Percentiles rank a stretch among this genome's conserved stretches.
Evolutionary conservation across 495 filamentous ascomycete species (phyloP).

Genomic region (Bacidia rubella): DNA sequence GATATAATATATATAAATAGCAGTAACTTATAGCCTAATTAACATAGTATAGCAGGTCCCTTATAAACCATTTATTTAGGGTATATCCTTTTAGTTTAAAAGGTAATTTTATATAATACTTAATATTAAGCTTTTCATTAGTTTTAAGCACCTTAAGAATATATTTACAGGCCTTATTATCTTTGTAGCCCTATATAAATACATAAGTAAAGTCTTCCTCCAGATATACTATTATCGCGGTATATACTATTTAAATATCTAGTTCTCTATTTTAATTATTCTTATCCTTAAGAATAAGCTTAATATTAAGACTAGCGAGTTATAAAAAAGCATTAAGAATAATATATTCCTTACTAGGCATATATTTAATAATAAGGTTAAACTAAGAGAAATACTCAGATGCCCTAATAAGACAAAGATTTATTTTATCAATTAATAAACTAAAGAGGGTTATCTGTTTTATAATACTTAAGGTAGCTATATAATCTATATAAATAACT

Average conservation of each 20-base stretch:
- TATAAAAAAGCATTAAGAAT: slow-evolving; percentile 1
- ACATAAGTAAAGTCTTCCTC: not conserved
- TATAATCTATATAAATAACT: slow-evolving; percentile 2
- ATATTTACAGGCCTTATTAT: not conserved
- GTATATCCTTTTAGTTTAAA: not conserved
- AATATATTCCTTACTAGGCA: slow-evolving; percentile 1
- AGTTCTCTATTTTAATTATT: not conserved
- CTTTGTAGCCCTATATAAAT: not conserved
- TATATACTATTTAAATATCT: not conserved
- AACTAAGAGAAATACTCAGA: not conserved
- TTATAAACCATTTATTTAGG: not conserved
- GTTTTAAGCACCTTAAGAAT: not conserved
- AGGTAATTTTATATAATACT: not conserved
- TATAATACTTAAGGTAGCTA: slow-evolving; percentile 3
- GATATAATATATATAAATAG: not conserved
- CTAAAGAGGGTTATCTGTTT: not conserved
- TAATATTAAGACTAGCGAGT: not conserved
- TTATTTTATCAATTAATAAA: not conserved
- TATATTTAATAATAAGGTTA: not conserved
- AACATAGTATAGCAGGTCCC: not conserved
- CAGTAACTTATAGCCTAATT: not conserved
- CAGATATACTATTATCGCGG: not conserved
- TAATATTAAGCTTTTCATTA: not conserved
- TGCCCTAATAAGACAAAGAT: not conserved
- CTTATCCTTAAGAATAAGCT: not conserved